Base-by-base conservation (phyloP, 2,329 filamentous ascomycete genomes). In the Periconia macrospinosa region DNA sequence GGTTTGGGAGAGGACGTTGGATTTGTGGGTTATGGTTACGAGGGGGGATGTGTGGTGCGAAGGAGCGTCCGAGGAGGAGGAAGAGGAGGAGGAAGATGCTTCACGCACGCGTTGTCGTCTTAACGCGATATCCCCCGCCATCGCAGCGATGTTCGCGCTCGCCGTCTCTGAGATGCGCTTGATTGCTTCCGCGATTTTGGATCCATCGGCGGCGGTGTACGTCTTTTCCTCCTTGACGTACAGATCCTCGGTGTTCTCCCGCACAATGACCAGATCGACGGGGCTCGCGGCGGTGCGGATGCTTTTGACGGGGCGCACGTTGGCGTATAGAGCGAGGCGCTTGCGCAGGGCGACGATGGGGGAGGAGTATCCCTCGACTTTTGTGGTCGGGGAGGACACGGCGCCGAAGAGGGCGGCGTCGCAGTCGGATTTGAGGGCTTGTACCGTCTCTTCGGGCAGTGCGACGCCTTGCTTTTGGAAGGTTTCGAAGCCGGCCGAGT, bases 1-100 rank as follows among this genome's bases (percentile, higher is more conserved):
- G 15, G 94, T 97, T 76, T 97, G 93, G 42, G 89, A 92, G 27
- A 99, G 84, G 19, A 99, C 94, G 78, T 99, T 99, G 75, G 88
- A 92, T 82, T 99, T 99, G 84, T 99, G 94, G 47, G 94, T 97
- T 74, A 99, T 91, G 55, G 94, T 99, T 56, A 99, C 92, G 66
- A 93, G 83, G 27, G 92, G 86, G 43, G 78, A 72, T 49, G 77
- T 76, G 78, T 92, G 89, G 60, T 89, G 86, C 72, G 83, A 85
- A 23, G 78, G 67, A 0, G 67, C 73, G n/a, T 77, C 76, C n/a
- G n/a, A n/a, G n/a, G n/a, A n/a, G n/a, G n/a, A n/a, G n/a, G n/a
- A n/a, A n/a, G n/a, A n/a, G n/a, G 23, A 27, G 23, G 23, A 27
- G 23, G 23, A 8, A 27, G 23, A 27, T 6, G 78, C 73, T 40